phyloP scores from a whole-genome alignment of 2,329 filamentous ascomycete genomes.

The Cladophialophora chaetospira region DNA sequence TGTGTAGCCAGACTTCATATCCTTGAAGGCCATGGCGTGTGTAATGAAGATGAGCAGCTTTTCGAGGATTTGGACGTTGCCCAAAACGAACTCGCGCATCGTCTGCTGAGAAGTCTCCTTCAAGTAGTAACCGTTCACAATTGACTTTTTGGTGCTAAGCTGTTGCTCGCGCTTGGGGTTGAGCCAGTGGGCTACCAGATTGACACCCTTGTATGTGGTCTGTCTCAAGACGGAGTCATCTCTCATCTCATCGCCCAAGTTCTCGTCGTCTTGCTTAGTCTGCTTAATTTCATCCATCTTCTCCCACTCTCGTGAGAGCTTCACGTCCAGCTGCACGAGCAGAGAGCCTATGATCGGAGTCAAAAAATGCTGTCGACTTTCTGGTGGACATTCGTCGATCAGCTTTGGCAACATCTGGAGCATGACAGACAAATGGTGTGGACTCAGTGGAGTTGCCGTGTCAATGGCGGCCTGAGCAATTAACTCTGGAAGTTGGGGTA shows the following conservation, averaged over 20 bases:
- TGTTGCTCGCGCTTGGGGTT: conserved; percentile 70
- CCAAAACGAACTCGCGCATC: conserved; percentile 80
- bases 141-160: conserved; percentile 31
- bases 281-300: conserved; percentile 63
- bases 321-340: conserved; percentile 82
- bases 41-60: conserved; percentile 89
- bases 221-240: conserved; percentile 92
- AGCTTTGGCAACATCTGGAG: conserved; percentile 85
- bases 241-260: conserved; percentile 95
- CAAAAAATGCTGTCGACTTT: conserved; percentile 75
- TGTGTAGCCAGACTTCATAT: conserved; percentile 82
- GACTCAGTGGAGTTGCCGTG: conserved; percentile 78
- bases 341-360: conserved; percentile 79
- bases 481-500: conserved; percentile 77
- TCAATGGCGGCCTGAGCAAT: conserved; percentile 82
- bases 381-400: conserved; percentile 86
- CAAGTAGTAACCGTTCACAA: conserved; percentile 30
- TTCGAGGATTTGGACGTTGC: conserved; percentile 75
- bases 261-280: conserved; percentile 67
- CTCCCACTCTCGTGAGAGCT: conserved; percentile 86
- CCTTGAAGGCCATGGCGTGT: conserved; percentile 84
- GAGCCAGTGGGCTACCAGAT: conserved; percentile 86
- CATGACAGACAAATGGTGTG: conserved; percentile 92
- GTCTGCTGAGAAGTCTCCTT: conserved; percentile 40
- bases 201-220: conserved; percentile 86